Evolutionary conservation across 2,329 filamentous ascomycete genomes (phyloP).

Genomic region (Diaporthe destruens): DNA sequence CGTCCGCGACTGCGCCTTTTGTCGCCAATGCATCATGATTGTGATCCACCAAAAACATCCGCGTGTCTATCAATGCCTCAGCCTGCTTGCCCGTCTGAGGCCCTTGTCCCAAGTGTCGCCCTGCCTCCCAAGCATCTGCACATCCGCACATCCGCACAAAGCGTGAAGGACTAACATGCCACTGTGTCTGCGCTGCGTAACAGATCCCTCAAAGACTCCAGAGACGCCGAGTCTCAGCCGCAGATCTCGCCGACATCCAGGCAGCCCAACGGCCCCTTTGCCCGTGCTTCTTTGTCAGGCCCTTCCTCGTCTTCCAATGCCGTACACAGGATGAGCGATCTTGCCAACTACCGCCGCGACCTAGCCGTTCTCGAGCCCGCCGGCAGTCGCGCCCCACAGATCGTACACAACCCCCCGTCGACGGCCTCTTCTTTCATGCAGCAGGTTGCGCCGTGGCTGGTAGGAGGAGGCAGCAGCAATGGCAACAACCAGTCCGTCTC

Average conservation of each 20-base stretch:
- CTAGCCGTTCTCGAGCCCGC: slow-evolving; percentile 75
- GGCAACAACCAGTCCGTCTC: slow-evolving; percentile 51
- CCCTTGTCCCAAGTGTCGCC: slow-evolving; percentile 38
- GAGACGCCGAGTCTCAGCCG: slow-evolving; percentile 56
- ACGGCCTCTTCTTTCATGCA: slow-evolving; percentile 56
- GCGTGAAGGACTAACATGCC: slow-evolving; percentile 48
- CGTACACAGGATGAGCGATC: slow-evolving; percentile 70
- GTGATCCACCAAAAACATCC: slow-evolving; percentile 8
- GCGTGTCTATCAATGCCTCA: slow-evolving; percentile 41
- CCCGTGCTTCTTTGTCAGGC: slow-evolving; percentile 56
- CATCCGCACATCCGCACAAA: slow-evolving; percentile 6
- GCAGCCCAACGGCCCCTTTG: slow-evolving; percentile 23
- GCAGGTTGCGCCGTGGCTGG: slow-evolving; percentile 72
- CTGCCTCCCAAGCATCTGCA: slow-evolving; percentile 3
- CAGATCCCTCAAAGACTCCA: slow-evolving; percentile 54
- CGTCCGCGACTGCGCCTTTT: slow-evolving; percentile 11
- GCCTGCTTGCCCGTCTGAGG: slow-evolving; percentile 46
- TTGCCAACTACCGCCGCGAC: slow-evolving; percentile 79
- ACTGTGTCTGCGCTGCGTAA: slow-evolving; percentile 43
- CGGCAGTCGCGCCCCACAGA: slow-evolving; percentile 65
- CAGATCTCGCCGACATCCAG: slow-evolving; percentile 62
- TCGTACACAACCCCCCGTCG: slow-evolving; percentile 66
- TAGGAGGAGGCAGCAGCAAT: slow-evolving; percentile 49
- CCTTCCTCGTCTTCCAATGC: slow-evolving; percentile 58
- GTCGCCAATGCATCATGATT: slow-evolving; percentile 34